These are phyloP conservation scores for Canavalia gladiata DNA, from an alignment of 306 rosid genomes.

Conservation along the genomic window DNA sequence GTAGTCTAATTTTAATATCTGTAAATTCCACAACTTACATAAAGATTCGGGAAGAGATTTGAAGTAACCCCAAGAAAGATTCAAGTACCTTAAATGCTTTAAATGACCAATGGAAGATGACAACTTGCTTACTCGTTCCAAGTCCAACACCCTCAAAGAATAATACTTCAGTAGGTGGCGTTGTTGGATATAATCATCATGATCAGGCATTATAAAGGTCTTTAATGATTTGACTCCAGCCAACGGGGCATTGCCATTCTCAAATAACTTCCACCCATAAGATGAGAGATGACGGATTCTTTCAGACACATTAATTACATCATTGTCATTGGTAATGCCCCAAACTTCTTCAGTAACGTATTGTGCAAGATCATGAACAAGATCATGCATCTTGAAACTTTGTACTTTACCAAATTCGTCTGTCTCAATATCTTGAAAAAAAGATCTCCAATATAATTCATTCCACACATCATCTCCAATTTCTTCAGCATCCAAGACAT, in stretches of 20 bases:
- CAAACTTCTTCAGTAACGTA: background rate
- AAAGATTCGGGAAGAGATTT: slow-evolving; percentile 25
- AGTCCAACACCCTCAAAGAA: background rate
- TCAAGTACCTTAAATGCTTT: slow-evolving; percentile 35
- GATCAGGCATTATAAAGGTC: background rate
- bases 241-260: too few relatives aligned
- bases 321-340: background rate
- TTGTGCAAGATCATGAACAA: slow-evolving; percentile 38
- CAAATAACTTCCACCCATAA: background rate
- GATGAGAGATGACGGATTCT: slow-evolving; percentile 32
- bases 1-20: background rate
- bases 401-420: background rate
- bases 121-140: fast-evolving
- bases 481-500: background rate
- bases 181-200: too few relatives aligned
- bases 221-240: background rate
- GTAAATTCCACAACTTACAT: slow-evolving; percentile 9
- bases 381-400: slow-evolving; percentile 40
- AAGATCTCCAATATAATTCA: slow-evolving; percentile 46
- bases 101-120: slow-evolving; percentile 14
- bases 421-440: slow-evolving; percentile 28
- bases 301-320: background rate
- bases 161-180: background rate
- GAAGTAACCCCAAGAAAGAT: background rate
- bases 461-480: slow-evolving; percentile 29